phyloP scores from a whole-genome alignment of 768 basidiomycete genomes.

The Leccinum imitatum region DNA sequence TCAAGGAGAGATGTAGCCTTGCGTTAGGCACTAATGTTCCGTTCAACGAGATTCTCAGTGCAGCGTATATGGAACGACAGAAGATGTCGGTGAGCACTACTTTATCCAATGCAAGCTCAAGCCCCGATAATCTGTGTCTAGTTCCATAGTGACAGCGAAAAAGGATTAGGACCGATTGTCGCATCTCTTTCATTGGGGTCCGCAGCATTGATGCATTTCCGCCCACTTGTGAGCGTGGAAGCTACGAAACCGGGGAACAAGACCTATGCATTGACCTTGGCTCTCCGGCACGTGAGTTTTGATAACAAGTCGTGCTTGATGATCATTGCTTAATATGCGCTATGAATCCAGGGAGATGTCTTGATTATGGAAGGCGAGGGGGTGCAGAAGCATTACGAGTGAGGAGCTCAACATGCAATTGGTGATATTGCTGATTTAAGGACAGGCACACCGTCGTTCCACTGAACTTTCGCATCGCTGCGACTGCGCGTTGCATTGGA shows the following conservation, averaged over 20 bases:
- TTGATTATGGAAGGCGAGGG: constrained; percentile 73
- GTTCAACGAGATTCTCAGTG: constrained; percentile 81
- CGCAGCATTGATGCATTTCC: constrained; percentile 79
- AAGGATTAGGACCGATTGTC: constrained; percentile 67
- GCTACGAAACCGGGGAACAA: constrained; percentile 27
- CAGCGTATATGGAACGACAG: constrained; percentile 83
- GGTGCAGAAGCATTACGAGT: constrained; percentile 74
- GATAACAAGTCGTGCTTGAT: neutral
- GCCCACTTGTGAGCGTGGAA: constrained; percentile 43
- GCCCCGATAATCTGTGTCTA: constrained; percentile 28
- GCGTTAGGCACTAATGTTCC: constrained; percentile 40
- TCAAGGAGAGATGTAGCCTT: constrained; percentile 50
- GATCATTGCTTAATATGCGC: constrained; percentile 7
- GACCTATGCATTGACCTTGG: constrained; percentile 48
- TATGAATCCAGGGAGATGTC: constrained; percentile 65
- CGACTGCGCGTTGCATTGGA: constrained; percentile 70
- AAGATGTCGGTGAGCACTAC: constrained; percentile 67
- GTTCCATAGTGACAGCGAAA: constrained; percentile 82
- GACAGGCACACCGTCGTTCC: constrained; percentile 73
- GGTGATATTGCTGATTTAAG: constrained; percentile 12
- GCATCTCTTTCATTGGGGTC: constrained; percentile 79
- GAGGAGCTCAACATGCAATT: constrained; percentile 24
- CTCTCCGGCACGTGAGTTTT: constrained; percentile 62
- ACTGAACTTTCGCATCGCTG: constrained; percentile 74
- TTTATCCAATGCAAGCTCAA: neutral